Conservation (phyloP, 2,329 filamentous ascomycete genomes). For the Dactylonectria macrodidyma region DNA sequence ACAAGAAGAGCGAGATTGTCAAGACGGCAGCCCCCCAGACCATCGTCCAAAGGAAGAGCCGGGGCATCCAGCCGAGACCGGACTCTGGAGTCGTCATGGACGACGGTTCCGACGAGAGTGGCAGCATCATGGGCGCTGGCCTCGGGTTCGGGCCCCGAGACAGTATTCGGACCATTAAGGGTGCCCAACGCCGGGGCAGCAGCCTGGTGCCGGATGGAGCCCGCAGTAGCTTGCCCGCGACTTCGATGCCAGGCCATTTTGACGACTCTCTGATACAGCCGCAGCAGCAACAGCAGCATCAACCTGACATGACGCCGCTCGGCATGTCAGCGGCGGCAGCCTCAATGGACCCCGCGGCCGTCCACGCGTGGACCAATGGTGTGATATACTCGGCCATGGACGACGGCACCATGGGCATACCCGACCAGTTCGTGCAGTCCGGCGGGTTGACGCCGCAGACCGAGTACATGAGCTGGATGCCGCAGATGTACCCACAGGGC, state of each 20-base stretch:
- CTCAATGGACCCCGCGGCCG: conserved; percentile 38
- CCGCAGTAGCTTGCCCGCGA: conserved; percentile 35
- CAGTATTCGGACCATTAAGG: conserved; percentile 50
- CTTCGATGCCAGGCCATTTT: conserved; percentile 33
- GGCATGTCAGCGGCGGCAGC: conserved; percentile 20
- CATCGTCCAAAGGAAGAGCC: conserved; percentile 42
- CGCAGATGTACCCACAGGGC: conserved; percentile 46
- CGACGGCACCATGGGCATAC: conserved; percentile 37
- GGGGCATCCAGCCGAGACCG: conserved; percentile 49
- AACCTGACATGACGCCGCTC: conserved; percentile 41
- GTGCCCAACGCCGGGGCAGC: conserved; percentile 39
- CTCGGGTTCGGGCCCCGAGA: conserved; percentile 47
- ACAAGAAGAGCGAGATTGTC: conserved; percentile 54
- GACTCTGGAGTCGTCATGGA: conserved; percentile 58
- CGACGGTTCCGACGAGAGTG: conserved; percentile 57
- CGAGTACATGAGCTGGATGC: conserved; percentile 44
- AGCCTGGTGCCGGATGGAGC: conserved; percentile 46
- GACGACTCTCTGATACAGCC: conserved; percentile 41
- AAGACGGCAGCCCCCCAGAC: conserved; percentile 39
- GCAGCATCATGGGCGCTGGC: conserved; percentile 45
- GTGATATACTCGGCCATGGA: conserved; percentile 44
- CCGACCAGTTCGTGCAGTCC: conserved; percentile 43
- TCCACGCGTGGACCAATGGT: conserved; percentile 51
- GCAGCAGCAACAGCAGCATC: conserved; percentile 34
- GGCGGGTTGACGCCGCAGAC: conserved; percentile 45